phyloP scores from a whole-genome alignment of 306 rosid species.

The Castanopsis chinensis region DNA sequence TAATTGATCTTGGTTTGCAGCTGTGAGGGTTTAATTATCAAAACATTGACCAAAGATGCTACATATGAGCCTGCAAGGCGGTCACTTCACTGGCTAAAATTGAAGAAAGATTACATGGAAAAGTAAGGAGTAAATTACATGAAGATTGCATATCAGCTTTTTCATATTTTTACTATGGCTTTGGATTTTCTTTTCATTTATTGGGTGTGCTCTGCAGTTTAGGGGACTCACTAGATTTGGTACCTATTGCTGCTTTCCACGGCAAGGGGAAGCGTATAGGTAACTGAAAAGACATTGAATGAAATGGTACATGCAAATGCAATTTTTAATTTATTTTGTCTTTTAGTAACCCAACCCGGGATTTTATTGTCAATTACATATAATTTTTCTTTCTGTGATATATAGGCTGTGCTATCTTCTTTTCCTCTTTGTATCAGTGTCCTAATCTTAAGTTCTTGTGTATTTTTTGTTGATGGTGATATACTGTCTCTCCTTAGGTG shows the following conservation, averaged over 20 bases:
- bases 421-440: constrained; percentile 9
- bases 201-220: constrained; percentile 53
- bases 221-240: constrained; percentile 96
- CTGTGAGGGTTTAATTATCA: constrained; percentile 85
- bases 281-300: constrained; percentile 24
- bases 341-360: background rate
- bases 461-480: constrained; percentile 12
- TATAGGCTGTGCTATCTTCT: background rate
- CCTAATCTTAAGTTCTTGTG: constrained; percentile 11
- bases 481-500: constrained; percentile 48
- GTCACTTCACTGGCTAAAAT: constrained; percentile 84
- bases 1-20: constrained; percentile 45
- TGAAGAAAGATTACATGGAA: constrained; percentile 91
- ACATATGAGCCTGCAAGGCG: constrained; percentile 91
- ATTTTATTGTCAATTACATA: background rate
- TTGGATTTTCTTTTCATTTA: constrained; percentile 19
- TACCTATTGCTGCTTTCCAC: constrained; percentile 90
- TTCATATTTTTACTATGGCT: constrained; percentile 10
- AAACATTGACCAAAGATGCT: constrained; percentile 78
- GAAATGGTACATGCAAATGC: background rate
- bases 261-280: constrained; percentile 98
- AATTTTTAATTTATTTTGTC: background rate
- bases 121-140: constrained; percentile 39
- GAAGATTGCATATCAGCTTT: background rate
- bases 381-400: background rate